Base-by-base conservation (phyloP, 805 yeast species). In the Allodekkera sacchari region DNA sequence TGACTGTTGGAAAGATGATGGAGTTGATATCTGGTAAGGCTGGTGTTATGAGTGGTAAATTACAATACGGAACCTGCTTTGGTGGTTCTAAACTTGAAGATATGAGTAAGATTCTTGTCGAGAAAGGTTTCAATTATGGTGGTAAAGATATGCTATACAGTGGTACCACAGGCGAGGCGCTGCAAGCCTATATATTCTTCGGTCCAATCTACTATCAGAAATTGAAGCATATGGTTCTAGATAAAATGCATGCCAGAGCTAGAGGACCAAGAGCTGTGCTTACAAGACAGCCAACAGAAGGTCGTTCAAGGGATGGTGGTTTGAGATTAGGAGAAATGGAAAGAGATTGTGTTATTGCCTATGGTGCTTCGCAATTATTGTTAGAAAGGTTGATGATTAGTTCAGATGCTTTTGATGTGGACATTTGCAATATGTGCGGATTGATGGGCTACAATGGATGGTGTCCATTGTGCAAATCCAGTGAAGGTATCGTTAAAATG, bases 171-270 rank as follows among this genome's bases (percentile, higher is more conserved):
- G 98, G 98, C 42, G 97, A 92, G 59, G 83, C 95, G 56, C 65
- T 92, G 34, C 96, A 92, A 58, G 97, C 97, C 3, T 92, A 92
- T 58, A 89, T 92, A 38, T 92, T 92, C 75, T 92, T 92, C 58
- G 98, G 98, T 1, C 98, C 98, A 13, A 92, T 92, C 44, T 92
- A 92, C 59, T 92, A 92, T 59, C 98, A 92, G 62, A 92, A 92
- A 54, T 75, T 92, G 68, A 92, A 92, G 70, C 98, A 92, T 61
- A 92, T 92, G 98, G 98, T 92, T 29, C 59, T 92, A 60, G 98
- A 92, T 62, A 92, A 92, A 61, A 92, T 92, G 98, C 98, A 92
- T 53, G 98, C 98, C 1, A 83, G 98, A 69, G 96, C 98, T 2
- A 77, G 98, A 57, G 98, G 98, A 32, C 98, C 98, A 35, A 76